Percentiles rank a stretch among this genome's conserved stretches.
Conservation (phyloP, 2,329 filamentous ascomycete genomes). For the Escovopsis weberi region DNA sequence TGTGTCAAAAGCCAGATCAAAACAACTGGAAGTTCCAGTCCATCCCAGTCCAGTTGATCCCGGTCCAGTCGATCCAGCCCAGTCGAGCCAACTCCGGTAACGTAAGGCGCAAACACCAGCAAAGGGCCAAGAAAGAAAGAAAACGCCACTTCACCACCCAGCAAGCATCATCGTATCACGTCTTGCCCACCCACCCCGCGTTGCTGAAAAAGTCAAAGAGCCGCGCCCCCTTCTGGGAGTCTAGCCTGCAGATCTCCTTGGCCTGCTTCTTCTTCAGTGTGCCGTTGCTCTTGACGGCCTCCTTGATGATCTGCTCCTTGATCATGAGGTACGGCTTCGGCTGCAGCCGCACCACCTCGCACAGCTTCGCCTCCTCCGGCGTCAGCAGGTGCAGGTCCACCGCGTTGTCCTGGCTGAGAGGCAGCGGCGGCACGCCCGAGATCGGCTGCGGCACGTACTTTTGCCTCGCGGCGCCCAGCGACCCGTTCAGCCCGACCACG, state of each 20-base stretch:
- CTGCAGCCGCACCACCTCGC: slow-evolving; percentile 68
- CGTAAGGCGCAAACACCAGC: too few species aligned
- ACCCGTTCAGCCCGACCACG: slow-evolving; percentile 35
- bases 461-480: slow-evolving; percentile 22
- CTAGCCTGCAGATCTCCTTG: slow-evolving; percentile 69
- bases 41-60: too few species aligned
- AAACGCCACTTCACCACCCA: too few species aligned
- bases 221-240: slow-evolving; percentile 69
- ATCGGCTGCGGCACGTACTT: slow-evolving; percentile 42
- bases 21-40: too few species aligned
- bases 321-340: slow-evolving; percentile 92
- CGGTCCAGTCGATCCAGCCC: too few species aligned
- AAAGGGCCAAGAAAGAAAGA: too few species aligned
- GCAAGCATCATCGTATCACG: slow-evolving; percentile 25
- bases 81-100: neutral
- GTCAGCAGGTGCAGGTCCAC: slow-evolving; percentile 77
- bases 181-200: slow-evolving; percentile 82
- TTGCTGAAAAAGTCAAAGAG: slow-evolving; percentile 94
- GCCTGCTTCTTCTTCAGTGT: slow-evolving; percentile 88
- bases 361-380: slow-evolving; percentile 72
- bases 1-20: too few species aligned
- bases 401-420: slow-evolving; percentile 59
- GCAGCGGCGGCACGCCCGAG: slow-evolving; percentile 47
- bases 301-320: slow-evolving; percentile 83
- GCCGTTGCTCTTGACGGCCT: slow-evolving; percentile 80